These are phyloP conservation scores for Candida freyschussii DNA, from an alignment of 1,139 yeast genomes.

Conservation along the genomic window DNA sequence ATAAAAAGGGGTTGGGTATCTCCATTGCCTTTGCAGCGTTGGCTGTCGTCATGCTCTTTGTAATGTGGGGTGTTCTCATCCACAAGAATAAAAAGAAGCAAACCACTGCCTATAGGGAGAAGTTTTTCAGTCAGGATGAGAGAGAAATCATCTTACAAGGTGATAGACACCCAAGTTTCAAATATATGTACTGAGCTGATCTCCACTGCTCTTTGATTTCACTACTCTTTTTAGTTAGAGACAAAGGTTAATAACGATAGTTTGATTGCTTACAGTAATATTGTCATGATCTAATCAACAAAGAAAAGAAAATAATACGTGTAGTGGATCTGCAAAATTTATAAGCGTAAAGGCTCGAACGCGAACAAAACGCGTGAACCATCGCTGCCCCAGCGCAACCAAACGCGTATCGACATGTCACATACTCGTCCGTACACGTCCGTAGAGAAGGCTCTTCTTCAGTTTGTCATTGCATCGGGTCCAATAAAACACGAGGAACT, in stretches of 20 bases:
- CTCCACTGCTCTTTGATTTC: too few relatives aligned
- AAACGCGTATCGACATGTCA: too few relatives aligned
- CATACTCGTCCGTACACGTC: too few relatives aligned
- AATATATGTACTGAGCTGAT: constrained; percentile 35
- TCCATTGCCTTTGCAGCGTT: constrained; percentile 49
- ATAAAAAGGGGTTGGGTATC: constrained; percentile 38
- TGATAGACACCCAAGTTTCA: constrained; percentile 61
- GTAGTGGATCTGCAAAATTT: too few relatives aligned
- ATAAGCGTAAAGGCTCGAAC: too few relatives aligned
- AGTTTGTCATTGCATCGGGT: constrained; percentile 39
- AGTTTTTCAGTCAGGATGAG: constrained; percentile 42
- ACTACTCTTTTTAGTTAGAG: too few relatives aligned
- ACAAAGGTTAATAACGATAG: too few relatives aligned
- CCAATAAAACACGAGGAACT: constrained; percentile 22
- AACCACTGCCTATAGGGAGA: constrained; percentile 31
- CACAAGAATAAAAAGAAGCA: constrained; percentile 38
- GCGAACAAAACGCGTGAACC: too few relatives aligned
- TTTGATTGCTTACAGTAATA: too few relatives aligned
- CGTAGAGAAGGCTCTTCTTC: constrained; percentile 41
- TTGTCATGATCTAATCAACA: too few relatives aligned
- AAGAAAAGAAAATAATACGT: too few relatives aligned
- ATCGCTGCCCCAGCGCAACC: too few relatives aligned
- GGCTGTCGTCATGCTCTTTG: constrained; percentile 37
- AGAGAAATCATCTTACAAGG: constrained; percentile 47
- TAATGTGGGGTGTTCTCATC: constrained; percentile 39